Evolutionary conservation across 768 basidiomycete species (phyloP).

Genomic region (Leccinum fibrillosum): DNA sequence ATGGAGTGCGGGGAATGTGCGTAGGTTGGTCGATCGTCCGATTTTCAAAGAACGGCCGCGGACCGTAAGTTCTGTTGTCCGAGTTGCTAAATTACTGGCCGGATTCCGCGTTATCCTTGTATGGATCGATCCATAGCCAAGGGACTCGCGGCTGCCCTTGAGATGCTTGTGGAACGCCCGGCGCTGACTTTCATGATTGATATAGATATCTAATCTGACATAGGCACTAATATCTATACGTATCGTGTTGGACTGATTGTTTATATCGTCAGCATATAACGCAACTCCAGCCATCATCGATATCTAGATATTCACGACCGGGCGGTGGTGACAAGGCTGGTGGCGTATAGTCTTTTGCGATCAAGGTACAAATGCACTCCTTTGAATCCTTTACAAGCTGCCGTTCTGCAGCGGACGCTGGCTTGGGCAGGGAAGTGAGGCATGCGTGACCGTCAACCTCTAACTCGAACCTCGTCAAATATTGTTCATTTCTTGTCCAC

Average conservation of each 20-base stretch:
- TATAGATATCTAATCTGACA: neutral
- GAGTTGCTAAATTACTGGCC: neutral
- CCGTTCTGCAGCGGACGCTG: conserved; percentile 9
- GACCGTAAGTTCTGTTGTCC: too few relatives aligned
- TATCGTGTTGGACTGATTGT: neutral
- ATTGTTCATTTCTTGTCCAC: conserved; percentile 27
- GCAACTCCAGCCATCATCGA: neutral
- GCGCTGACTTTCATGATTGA: neutral
- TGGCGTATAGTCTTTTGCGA: conserved; percentile 6
- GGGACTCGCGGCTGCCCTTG: neutral
- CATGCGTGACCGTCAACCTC: conserved; percentile 31
- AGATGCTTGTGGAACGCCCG: neutral
- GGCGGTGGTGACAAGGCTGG: neutral
- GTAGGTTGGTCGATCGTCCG: neutral
- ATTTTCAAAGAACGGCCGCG: neutral
- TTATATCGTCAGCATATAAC: conserved; percentile 17
- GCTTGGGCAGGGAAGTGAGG: conserved; percentile 20
- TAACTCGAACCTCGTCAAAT: conserved; percentile 19
- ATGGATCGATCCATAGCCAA: too few relatives aligned
- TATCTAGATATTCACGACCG: conserved; percentile 5
- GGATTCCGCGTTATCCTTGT: neutral
- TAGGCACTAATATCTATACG: neutral
- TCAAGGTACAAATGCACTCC: conserved; percentile 9
- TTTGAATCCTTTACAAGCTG: conserved; percentile 6
- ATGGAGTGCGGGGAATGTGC: neutral